A percentile compares a stretch with the other conserved stretches of the same genome.
Conservation (phyloP, 2,329 filamentous ascomycete genomes). For the Rhinocladiella mackenziei region DNA sequence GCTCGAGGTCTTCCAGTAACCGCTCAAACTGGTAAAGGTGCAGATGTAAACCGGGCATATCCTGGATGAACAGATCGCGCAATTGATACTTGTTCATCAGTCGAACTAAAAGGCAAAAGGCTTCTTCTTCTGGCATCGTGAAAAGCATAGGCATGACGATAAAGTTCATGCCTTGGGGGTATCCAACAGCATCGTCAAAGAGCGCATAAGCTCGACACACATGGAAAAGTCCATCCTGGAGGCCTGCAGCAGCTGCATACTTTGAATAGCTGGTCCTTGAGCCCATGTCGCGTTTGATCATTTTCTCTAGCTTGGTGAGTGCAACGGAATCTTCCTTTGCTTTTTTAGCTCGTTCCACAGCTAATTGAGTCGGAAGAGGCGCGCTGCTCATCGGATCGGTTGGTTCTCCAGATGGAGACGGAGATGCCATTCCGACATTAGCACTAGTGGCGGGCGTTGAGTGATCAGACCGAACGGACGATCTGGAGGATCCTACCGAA, state of each 20-base stretch:
- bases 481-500: conserved; percentile 70
- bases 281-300: conserved; percentile 84
- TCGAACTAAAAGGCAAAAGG: conserved; percentile 86
- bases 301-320: conserved; percentile 81
- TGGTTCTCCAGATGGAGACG: conserved; percentile 57
- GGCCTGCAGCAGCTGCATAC: conserved; percentile 81
- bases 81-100: conserved; percentile 96
- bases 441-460: conserved; percentile 60
- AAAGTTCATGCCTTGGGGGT: conserved; percentile 99
- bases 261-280: conserved; percentile 94
- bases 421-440: conserved; percentile 51
- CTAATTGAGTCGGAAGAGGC: conserved; percentile 61
- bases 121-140: conserved; percentile 98
- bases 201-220: conserved; percentile 97
- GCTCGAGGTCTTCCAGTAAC: conserved; percentile 87
- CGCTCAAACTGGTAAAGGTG: conserved; percentile 94
- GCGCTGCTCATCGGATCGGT: conserved; percentile 53
- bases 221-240: conserved; percentile 90
- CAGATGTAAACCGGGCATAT: conserved; percentile 94
- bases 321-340: conserved; percentile 71
- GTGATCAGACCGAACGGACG: conserved; percentile 74
- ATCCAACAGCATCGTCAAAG: conserved; percentile 90
- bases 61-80: conserved; percentile 86
- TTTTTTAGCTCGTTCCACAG: conserved; percentile 69
- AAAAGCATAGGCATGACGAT: conserved; percentile 94